Evolutionary conservation across 2,329 filamentous ascomycete genomes (phyloP), one percentile per base, ranked within the genome.

Genomic region (Cladobotryum protrusum): DNA sequence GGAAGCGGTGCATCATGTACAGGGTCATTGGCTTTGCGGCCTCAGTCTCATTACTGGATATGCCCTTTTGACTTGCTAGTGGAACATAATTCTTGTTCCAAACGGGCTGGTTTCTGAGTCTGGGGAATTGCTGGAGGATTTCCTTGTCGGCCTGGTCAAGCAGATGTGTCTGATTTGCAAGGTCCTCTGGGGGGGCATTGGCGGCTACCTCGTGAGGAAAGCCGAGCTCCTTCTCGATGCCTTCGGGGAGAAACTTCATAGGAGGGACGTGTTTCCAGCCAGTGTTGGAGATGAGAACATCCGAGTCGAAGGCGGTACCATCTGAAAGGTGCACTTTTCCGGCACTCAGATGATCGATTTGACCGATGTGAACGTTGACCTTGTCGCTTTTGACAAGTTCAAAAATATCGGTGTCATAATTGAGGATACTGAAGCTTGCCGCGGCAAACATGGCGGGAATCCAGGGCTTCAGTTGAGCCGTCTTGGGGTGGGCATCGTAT

Each of bases 361-460:
- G 75, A 12, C 71, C 74, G 15, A 80, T 66, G 52, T 81, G 72
- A 3, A 84, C 63, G 11, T 67, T 67, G 44, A 84, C 71, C 39
- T 63, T 72, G n/a, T 77, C 79, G 15, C 67, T 60, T 35, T 70
- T 70, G 14, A 84, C 73, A 13, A 81, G 63, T 3, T 81, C 76
- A 56, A 82, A 78, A 56, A 84, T 76, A 57, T 78, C 70, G 4
- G 70, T 76, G 1, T 74, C 70, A 56, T 81, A 84, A 61, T 83
- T 85, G 47, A 80, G 68, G 45, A 86, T 83, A 46, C 76, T 77
- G 19, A 84, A 69, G 4, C 72, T 75, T 7, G 73, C 73, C 2
- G 73, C 80, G 4, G 74, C 72, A 65, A 76, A 83, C 61, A 78
- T 74, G 33, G 72, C 61, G 2, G 69, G 62, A 14, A 66, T 70